Evolutionary conservation across 2,329 filamentous ascomycete species (phyloP).

Genomic region (Aspergillus neoniger): DNA sequence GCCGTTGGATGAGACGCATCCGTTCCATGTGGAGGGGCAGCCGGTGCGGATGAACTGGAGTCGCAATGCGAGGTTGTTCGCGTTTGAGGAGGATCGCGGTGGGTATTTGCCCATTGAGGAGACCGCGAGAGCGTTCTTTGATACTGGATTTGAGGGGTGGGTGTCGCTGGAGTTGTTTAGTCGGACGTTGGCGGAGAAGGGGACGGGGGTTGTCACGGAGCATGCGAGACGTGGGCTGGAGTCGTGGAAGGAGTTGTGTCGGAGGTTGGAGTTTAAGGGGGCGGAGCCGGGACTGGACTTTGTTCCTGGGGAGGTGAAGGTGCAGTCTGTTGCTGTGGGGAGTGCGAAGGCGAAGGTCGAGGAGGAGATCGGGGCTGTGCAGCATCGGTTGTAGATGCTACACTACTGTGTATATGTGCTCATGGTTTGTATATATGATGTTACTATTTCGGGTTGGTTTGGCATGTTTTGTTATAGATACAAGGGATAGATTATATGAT

Average conservation of each 20-base stretch:
- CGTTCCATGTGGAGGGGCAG: slow-evolving; percentile 61
- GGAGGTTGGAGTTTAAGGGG: slow-evolving; percentile 14
- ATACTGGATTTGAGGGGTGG: slow-evolving; percentile 66
- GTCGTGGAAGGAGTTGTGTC: slow-evolving; percentile 54
- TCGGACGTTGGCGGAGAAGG: slow-evolving; percentile 57
- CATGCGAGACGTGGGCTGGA: slow-evolving; percentile 55
- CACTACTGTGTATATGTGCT: too few relatives aligned
- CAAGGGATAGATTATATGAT: too few relatives aligned
- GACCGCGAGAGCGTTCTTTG: slow-evolving; percentile 63
- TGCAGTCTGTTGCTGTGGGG: not conserved
- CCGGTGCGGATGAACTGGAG: slow-evolving; percentile 75
- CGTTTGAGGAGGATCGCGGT: slow-evolving; percentile 62
- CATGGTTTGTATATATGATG: too few relatives aligned
- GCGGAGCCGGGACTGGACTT: not conserved
- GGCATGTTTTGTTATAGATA: too few relatives aligned
- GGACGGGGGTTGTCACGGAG: slow-evolving; percentile 55
- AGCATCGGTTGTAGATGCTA: too few relatives aligned
- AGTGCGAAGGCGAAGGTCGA: not conserved
- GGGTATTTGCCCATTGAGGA: slow-evolving; percentile 68
- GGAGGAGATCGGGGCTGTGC: not conserved
- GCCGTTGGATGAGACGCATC: slow-evolving; percentile 61
- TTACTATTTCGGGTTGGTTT: too few relatives aligned
- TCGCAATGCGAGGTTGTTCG: slow-evolving; percentile 70
- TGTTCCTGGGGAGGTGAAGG: not conserved
- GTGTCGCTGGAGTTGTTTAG: slow-evolving; percentile 73